Evolutionary conservation across 306 rosid species (phyloP).

Genomic region (Quercus aquifolioides): DNA sequence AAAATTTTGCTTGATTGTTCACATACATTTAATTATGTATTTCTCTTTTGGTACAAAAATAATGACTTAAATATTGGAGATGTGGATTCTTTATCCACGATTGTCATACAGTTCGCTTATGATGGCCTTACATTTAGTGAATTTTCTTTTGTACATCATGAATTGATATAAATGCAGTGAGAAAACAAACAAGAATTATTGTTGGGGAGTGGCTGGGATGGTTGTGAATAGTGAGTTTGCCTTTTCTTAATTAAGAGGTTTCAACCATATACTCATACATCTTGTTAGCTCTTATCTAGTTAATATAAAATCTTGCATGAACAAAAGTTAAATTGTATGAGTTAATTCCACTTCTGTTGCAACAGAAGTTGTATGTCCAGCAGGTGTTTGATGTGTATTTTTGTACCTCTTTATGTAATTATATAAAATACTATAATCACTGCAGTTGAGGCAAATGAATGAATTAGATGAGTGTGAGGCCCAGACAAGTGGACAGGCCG

Average conservation of each 20-base stretch:
- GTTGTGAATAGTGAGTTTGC: neutral
- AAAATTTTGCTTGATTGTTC: too few species aligned
- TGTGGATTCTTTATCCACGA: neutral
- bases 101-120: neutral
- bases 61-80: neutral
- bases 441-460: constrained; percentile 47
- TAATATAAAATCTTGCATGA: neutral
- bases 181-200: neutral
- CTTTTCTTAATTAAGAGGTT: neutral
- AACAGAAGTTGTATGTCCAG: neutral
- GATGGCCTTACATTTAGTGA: neutral
- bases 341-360: constrained; percentile 2
- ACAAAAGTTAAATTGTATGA: neutral
- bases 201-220: neutral
- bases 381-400: neutral
- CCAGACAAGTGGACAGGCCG: constrained; percentile 21
- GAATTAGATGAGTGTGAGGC: constrained; percentile 26
- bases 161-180: neutral
- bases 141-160: neutral
- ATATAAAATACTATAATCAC: neutral
- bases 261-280: neutral
- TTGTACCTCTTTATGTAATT: neutral
- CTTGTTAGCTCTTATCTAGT: neutral
- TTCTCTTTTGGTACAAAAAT: neutral
- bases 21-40: too few species aligned